Evolutionary conservation across 306 rosid genomes (phyloP).

Genomic region (Sicyos baderoa): DNA sequence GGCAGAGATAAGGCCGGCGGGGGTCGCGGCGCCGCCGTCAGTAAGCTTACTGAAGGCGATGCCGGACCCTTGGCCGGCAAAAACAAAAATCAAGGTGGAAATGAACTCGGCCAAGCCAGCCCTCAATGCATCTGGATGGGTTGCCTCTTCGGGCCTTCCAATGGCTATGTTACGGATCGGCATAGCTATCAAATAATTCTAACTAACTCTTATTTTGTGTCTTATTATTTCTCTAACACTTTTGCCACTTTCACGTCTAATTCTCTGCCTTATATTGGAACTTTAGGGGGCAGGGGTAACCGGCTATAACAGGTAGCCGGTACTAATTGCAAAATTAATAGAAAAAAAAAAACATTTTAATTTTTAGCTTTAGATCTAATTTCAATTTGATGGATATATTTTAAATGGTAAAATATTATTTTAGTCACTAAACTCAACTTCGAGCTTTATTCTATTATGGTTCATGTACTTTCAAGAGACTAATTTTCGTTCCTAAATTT

Average conservation of each 20-base stretch:
- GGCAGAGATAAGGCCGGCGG: constrained; percentile 51
- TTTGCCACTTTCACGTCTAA: background rate
- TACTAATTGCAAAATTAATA: background rate
- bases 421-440: too few relatives aligned
- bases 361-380: too few relatives aligned
- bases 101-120: constrained; percentile 54
- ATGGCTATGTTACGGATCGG: constrained; percentile 55
- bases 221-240: background rate
- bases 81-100: constrained; percentile 59
- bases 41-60: constrained; percentile 61
- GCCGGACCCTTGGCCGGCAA: constrained; percentile 54
- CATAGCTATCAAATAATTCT: constrained; percentile 22
- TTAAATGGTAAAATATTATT: too few relatives aligned
- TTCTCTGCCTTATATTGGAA: constrained; percentile 6
- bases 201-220: background rate
- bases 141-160: constrained; percentile 44
- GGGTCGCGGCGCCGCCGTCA: constrained; percentile 32
- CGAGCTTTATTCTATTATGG: too few relatives aligned
- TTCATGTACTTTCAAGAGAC: too few relatives aligned
- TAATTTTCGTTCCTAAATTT: too few relatives aligned
- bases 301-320: constrained; percentile 14
- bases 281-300: background rate
- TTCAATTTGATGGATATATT: too few relatives aligned
- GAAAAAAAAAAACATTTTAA: too few relatives aligned
- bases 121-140: constrained; percentile 43